Evolutionary conservation across 2,329 filamentous ascomycete species (phyloP).

Genomic region (Trichoderma gracile): DNA sequence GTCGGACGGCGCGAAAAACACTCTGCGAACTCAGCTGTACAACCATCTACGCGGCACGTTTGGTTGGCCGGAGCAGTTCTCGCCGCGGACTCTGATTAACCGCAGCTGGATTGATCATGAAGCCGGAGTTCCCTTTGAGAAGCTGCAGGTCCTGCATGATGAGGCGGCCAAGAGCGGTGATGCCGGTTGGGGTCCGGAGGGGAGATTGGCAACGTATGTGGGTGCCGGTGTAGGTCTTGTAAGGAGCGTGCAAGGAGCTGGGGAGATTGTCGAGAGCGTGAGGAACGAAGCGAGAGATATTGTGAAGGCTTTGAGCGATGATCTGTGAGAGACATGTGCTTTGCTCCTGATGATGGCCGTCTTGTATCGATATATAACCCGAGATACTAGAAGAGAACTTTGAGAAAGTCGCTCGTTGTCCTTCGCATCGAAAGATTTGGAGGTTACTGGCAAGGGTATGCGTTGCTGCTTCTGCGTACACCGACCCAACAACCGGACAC

Average conservation of each 20-base stretch:
- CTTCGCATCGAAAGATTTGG: no score
- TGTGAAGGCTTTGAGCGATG: conserved; percentile 21
- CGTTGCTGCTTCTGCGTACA: no score
- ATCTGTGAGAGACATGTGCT: not conserved
- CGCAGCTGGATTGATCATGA: conserved; percentile 41
- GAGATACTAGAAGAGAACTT: no score
- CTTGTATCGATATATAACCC: no score
- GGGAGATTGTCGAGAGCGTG: conserved; percentile 40
- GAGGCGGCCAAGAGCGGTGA: conserved; percentile 44
- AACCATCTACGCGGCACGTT: conserved; percentile 47
- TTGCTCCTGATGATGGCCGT: not conserved
- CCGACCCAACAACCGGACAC: no score
- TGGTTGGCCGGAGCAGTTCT: conserved; percentile 46
- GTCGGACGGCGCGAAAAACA: conserved; percentile 42
- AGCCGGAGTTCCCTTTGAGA: conserved; percentile 44
- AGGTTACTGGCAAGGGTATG: no score
- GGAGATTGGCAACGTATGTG: conserved; percentile 53
- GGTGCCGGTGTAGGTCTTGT: conserved; percentile 50
- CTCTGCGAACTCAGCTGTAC: conserved; percentile 47
- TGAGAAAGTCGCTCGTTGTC: no score
- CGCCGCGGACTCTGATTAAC: conserved; percentile 45
- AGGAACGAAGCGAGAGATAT: conserved; percentile 34
- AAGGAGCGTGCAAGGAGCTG: conserved; percentile 42
- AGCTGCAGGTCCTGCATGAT: conserved; percentile 47
- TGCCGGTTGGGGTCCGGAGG: conserved; percentile 49